Percentiles rank a stretch among this genome's conserved stretches.
Conservation (phyloP, 768 basidiomycete species). For the Termitomyces sp. region DNA sequence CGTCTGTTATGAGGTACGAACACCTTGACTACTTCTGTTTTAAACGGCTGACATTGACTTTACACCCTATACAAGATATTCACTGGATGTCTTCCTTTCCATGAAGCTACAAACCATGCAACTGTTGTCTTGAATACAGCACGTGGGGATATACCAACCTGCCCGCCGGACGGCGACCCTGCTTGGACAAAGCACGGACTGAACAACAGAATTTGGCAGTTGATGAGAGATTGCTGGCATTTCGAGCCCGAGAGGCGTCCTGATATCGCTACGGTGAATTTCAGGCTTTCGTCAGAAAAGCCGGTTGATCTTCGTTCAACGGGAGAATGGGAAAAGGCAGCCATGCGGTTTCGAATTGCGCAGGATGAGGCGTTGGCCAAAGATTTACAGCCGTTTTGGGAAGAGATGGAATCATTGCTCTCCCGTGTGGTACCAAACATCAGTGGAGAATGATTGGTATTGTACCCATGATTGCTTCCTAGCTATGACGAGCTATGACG, state of each 20-base stretch:
- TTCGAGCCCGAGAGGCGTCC: background rate
- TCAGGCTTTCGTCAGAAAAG: background rate
- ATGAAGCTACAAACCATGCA: background rate
- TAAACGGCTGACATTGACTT: too few species aligned
- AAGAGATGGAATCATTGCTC: background rate
- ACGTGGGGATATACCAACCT: background rate
- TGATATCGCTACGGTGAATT: background rate
- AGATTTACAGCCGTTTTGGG: background rate
- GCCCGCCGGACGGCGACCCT: background rate
- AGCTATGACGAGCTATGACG: too few species aligned
- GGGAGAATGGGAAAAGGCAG: background rate
- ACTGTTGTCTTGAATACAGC: background rate
- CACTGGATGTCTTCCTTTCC: background rate
- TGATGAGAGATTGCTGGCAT: constrained; percentile 7
- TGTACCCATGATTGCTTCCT: too few species aligned
- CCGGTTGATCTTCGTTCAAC: background rate
- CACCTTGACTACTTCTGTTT: too few species aligned
- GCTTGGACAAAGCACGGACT: constrained; percentile 1
- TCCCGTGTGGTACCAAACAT: background rate
- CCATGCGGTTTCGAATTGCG: background rate
- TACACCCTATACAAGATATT: background rate
- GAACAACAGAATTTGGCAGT: background rate
- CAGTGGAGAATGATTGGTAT: background rate
- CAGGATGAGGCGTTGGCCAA: background rate
- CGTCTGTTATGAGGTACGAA: constrained; percentile 5